These are phyloP conservation scores for Phellinidium pouzarii DNA, from an alignment of 1,284 basidiomycete species.

Conservation along the genomic window DNA sequence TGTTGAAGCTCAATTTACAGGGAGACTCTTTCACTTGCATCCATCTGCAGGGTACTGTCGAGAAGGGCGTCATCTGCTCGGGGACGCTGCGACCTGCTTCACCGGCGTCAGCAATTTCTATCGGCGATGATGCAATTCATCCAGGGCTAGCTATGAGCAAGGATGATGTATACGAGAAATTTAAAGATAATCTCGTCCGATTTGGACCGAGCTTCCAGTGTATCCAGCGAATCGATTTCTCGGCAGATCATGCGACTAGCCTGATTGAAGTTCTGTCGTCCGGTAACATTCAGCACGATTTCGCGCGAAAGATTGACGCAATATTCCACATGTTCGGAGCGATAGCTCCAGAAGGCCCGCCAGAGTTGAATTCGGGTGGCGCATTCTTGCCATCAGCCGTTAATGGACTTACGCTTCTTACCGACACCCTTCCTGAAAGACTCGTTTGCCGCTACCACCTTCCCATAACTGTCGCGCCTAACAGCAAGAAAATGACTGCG, in stretches of 20 bases:
- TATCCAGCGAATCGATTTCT: constrained; percentile 26
- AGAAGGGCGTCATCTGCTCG: constrained; percentile 25
- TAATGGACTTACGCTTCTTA: constrained; percentile 26
- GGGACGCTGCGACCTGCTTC: constrained; percentile 20
- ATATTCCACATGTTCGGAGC: constrained; percentile 32
- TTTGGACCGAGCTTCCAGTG: constrained; percentile 31
- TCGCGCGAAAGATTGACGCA: constrained; percentile 30
- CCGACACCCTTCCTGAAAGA: constrained; percentile 26
- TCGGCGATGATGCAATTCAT: background rate
- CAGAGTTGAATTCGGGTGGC: constrained; percentile 24
- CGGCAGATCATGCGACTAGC: constrained; percentile 28
- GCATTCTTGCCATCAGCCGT: constrained; percentile 29
- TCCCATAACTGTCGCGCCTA: constrained; percentile 27
- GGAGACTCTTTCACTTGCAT: constrained; percentile 3
- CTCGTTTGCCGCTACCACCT: constrained; percentile 30
- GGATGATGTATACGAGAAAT: constrained; percentile 10
- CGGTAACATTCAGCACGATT: constrained; percentile 25
- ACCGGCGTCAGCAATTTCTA: background rate
- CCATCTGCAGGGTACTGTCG: background rate
- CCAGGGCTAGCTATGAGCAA: background rate
- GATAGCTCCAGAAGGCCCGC: constrained; percentile 22
- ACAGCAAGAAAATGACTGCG: constrained; percentile 24
- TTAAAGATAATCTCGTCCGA: constrained; percentile 21
- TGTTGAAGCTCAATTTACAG: constrained; percentile 7
- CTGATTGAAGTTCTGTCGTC: constrained; percentile 25